Conservation (phyloP, 192 early-diverging fungal genomes). For the Powellomyces hirtus region DNA sequence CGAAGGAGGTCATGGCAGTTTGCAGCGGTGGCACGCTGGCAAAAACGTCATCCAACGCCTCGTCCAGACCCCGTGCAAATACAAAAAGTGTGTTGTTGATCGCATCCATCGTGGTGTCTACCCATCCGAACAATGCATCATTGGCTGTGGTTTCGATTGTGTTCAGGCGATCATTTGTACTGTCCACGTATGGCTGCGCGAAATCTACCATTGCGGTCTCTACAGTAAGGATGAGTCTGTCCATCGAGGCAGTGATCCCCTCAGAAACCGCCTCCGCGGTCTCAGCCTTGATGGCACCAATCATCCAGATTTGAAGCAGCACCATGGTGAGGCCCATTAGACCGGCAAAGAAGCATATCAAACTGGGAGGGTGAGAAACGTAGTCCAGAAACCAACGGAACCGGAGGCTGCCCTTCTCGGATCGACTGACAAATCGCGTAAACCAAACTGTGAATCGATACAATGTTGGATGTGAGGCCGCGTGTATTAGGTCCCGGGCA, state of each 20-base stretch:
- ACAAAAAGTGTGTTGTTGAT: conserved; percentile 32
- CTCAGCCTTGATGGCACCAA: background rate
- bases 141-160: conserved; percentile 6
- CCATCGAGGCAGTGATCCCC: background rate
- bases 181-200: conserved; percentile 10
- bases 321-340: conserved; percentile 12
- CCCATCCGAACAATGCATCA: conserved; percentile 27
- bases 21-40: conserved; percentile 3
- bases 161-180: conserved; percentile 1
- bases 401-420: conserved; percentile 4
- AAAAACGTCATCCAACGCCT: conserved; percentile 9
- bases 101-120: conserved; percentile 32
- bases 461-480: background rate
- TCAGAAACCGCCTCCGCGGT: background rate
- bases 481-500: conserved; percentile 11
- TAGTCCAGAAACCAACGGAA: conserved; percentile 30
- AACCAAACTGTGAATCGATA: conserved; percentile 4
- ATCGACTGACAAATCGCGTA: background rate
- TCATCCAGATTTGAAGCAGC: conserved; percentile 10
- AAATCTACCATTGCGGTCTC: conserved; percentile 1
- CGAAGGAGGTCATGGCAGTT: conserved; percentile 1
- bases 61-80: conserved; percentile 24
- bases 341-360: conserved; percentile 15
- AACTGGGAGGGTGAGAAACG: conserved; percentile 16
- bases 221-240: background rate